Evolutionary conservation across 2,329 filamentous ascomycete species (phyloP).

Genomic region (Xylariales sp.): DNA sequence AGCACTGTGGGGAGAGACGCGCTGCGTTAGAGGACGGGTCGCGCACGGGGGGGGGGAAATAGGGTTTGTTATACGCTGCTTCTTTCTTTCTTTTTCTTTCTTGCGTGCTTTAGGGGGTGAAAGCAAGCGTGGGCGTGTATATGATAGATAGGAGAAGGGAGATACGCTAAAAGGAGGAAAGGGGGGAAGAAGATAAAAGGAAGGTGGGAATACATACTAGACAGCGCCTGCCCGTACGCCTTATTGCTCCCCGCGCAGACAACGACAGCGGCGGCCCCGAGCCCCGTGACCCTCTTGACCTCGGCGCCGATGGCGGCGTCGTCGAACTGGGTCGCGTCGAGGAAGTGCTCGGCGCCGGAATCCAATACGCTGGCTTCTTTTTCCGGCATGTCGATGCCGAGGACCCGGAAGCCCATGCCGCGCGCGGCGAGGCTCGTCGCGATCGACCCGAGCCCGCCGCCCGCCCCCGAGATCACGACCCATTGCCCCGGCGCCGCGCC

Average conservation of each 20-base stretch:
- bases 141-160: background rate
- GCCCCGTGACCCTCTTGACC: conserved; percentile 36
- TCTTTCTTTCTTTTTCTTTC: no score
- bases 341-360: conserved; percentile 38
- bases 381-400: conserved; percentile 36
- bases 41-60: no score
- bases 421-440: conserved; percentile 32
- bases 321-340: conserved; percentile 34
- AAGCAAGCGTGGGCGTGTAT: no score
- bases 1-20: conserved; percentile 17
- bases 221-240: conserved; percentile 34
- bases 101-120: background rate
- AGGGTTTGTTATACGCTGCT: no score
- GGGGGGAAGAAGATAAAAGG: background rate
- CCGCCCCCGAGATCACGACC: conserved; percentile 38
- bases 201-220: background rate
- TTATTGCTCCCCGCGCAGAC: conserved; percentile 34
- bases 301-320: conserved; percentile 30
- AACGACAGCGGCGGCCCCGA: conserved; percentile 36
- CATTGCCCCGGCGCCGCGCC: conserved; percentile 35
- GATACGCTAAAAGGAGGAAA: background rate
- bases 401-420: conserved; percentile 36
- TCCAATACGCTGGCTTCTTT: conserved; percentile 32
- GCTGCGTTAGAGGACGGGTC: no score
- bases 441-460: conserved; percentile 36